Evolutionary conservation across 2,329 filamentous ascomycete species (phyloP), one percentile per base, ranked within the genome.

Genomic region (Ophiostoma ulmi): DNA sequence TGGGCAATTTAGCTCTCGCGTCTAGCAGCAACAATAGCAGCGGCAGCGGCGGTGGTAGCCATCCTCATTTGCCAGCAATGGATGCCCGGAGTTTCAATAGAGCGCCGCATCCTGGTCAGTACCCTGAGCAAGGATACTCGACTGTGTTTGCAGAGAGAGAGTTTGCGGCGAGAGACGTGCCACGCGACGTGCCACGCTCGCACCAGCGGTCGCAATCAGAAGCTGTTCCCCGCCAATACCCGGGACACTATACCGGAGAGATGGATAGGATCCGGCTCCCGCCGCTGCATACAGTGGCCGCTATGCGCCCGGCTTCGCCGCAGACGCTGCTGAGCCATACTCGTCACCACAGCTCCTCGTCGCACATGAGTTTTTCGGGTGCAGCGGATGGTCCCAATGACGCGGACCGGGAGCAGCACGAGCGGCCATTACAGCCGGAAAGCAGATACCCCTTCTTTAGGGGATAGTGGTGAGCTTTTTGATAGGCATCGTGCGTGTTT

Each of bases 121-220:
- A 35, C 26, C 20, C 2, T 26, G 58, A 36, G 58, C 65, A 3
- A 73, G 44, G 52, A 1, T 58, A 58, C 22, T 11, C 52, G 52
- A 8, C 52, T 26, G 22, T 22, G 0, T 58, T 48, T 48, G 38
- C 38, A 10, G 44, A 48, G 17, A 20, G 44, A 6, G 44, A 48
- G 17, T 48, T 39, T 39, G 38, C 38, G 2, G 38, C 44, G 17
- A n/a, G 44, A 48, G 44, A 48, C 3, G 5, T 48, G 44, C 17
- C 44, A 6, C 4, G 41, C 14, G 41, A 61, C 7, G n/a, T 22
- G n/a, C 52, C 20, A 7, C 58, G 58, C 58, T 7, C 63, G 58
- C 74, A 75, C 65, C 74, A 75, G 70, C 74, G 74, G 22, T 75
- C 74, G 11, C 72, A 73, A 36, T 75, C 74, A 13, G 58, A 63